A percentile compares a stretch with the other conserved stretches of the same genome.
phyloP scores from a whole-genome alignment of 116 monocot species.

The Trichopus zeylanicus region DNA sequence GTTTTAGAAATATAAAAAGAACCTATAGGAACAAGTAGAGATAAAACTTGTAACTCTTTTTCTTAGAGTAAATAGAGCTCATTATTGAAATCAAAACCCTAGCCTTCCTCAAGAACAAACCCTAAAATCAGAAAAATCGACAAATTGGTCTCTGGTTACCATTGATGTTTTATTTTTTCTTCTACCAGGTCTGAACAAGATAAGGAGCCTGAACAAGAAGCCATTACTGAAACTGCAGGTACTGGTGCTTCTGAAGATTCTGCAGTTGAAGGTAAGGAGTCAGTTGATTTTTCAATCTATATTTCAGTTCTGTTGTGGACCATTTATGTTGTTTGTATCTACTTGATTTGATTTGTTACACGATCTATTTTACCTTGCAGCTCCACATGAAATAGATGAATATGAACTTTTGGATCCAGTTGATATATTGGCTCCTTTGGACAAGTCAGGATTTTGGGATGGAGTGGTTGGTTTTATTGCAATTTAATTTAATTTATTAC shows the following conservation, averaged over 20 bases:
- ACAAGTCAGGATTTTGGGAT: constrained; percentile 99
- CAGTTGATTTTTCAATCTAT: background rate
- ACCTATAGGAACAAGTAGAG: too few species aligned
- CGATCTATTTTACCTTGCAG: constrained; percentile 30
- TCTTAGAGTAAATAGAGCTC: too few species aligned
- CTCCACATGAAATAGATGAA: constrained; percentile 86
- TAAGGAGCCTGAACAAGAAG: constrained; percentile 84
- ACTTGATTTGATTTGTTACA: background rate
- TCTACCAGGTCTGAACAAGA: constrained; percentile 92
- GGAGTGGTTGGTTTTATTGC: constrained; percentile 72
- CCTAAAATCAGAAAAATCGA: too few species aligned
- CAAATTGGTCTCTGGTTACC: too few species aligned
- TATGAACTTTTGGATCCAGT: constrained; percentile 99
- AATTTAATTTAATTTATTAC: background rate
- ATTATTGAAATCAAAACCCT: too few species aligned
- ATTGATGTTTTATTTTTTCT: background rate
- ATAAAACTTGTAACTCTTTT: too few species aligned
- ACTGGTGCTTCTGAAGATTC: constrained; percentile 56
- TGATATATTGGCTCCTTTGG: constrained; percentile 87
- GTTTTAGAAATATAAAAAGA: too few species aligned
- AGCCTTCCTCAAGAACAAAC: too few species aligned
- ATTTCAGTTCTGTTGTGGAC: background rate
- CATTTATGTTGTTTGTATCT: background rate
- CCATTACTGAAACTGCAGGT: constrained; percentile 39
- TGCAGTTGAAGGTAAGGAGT: constrained; percentile 44